Evolutionary conservation across 139 green algal genomes (phyloP).

Genomic region (Chlamydomonas schloesseri): DNA sequence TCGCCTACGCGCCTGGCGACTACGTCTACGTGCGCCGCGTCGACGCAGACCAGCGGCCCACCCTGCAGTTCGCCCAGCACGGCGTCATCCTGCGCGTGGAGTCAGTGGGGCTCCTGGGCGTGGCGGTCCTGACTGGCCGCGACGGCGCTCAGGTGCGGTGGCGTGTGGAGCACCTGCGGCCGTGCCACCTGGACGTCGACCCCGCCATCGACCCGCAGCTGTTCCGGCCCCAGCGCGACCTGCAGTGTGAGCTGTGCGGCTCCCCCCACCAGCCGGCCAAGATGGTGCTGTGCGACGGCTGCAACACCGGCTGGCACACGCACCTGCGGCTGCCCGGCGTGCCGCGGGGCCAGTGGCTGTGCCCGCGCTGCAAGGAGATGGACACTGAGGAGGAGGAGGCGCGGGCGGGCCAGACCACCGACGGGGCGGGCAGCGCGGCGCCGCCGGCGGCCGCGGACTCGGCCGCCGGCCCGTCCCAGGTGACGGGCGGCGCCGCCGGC

Average conservation of each 20-base stretch:
- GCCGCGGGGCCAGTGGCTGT: conserved; percentile 77
- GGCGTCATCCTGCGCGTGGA: not conserved
- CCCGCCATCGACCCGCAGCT: no score
- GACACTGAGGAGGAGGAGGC: no score
- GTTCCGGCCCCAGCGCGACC: no score
- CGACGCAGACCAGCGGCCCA: no score
- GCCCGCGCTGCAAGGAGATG: conserved; percentile 39
- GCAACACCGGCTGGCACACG: conserved; percentile 72
- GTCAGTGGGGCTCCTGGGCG: not conserved
- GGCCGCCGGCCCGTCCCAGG: no score
- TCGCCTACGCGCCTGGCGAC: conserved; percentile 1
- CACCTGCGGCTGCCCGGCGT: conserved; percentile 60
- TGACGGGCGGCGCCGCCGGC: no score
- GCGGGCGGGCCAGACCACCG: no score
- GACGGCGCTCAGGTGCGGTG: no score
- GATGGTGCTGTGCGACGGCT: conserved; percentile 81
- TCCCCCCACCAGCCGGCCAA: conserved; percentile 45
- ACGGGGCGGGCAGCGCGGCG: not conserved
- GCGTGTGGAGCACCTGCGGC: not conserved
- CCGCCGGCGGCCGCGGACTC: no score
- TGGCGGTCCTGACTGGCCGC: not conserved
- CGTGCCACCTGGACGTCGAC: not conserved
- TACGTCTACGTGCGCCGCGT: conserved; percentile 24
- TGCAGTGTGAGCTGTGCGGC: conserved; percentile 64
- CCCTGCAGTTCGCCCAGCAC: not conserved